phyloP scores from a whole-genome alignment of 1,139 yeast species.

The Suhomyces bokatorum region DNA sequence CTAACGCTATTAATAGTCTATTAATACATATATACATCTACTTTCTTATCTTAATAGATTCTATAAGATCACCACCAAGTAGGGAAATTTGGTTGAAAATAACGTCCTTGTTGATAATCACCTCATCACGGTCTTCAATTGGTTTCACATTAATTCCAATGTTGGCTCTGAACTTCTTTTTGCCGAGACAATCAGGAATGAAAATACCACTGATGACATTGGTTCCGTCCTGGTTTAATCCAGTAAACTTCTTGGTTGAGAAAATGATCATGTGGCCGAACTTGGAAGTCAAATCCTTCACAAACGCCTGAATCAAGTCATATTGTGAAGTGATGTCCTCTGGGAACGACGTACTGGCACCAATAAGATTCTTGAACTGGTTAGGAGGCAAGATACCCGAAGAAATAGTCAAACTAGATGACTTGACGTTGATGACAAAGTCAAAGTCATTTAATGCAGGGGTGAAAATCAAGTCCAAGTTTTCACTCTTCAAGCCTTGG shows the following conservation, averaged over 20 bases:
- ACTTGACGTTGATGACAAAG: conserved; percentile 62
- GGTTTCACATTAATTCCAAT: conserved; percentile 77
- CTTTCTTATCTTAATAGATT: conserved; percentile 28
- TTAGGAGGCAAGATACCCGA: conserved; percentile 58
- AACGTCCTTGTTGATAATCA: conserved; percentile 74
- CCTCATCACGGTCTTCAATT: conserved; percentile 48
- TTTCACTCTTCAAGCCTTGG: conserved; percentile 45
- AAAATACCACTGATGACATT: conserved; percentile 78
- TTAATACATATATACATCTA: conserved; percentile 17
- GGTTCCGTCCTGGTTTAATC: conserved; percentile 48
- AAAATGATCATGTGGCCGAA: conserved; percentile 59
- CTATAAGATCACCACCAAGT: conserved; percentile 71
- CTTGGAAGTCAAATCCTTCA: conserved; percentile 55
- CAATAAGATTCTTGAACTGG: conserved; percentile 65
- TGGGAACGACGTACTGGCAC: conserved; percentile 42
- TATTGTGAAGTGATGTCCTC: conserved; percentile 45
- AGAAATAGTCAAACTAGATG: conserved; percentile 41
- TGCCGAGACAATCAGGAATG: conserved; percentile 59
- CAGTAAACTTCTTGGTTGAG: conserved; percentile 56
- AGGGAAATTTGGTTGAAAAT: conserved; percentile 69
- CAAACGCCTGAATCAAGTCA: conserved; percentile 59
- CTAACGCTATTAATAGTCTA: conserved; percentile 3
- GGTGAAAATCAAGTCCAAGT: conserved; percentile 61
- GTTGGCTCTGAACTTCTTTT: conserved; percentile 75
- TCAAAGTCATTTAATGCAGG: conserved; percentile 87